Evolutionary conservation across 2,329 filamentous ascomycete species (phyloP), one percentile per base, ranked within the genome.

Genomic region (Neofusicoccum laricinum): DNA sequence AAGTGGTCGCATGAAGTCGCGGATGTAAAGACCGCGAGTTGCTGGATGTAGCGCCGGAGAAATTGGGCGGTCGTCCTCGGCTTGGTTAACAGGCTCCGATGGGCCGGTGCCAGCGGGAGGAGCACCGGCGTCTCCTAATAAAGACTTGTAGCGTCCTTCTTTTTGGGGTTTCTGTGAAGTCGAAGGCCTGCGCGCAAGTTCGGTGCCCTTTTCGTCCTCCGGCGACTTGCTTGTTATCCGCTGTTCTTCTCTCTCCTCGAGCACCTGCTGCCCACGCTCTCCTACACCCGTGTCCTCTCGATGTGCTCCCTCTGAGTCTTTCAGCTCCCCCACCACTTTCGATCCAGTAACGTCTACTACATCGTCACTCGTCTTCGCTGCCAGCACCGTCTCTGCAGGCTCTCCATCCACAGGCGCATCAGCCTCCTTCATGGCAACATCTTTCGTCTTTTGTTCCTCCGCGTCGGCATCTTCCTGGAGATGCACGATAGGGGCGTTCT

Each of bases 1-100:
- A 36, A 97, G 81, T 12, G 93, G 93, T 57, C 93, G 87, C 85
- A 95, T 92, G 58, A 97, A 85, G 69, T 95, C 88, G 73, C 88
- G 88, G 69, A 97, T 93, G 78, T 96, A 97, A 40, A 97, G 81
- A n/a, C 91, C 89, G 36, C 86, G 66, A 6, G 75, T 82, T 51
- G 76, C 75, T 1, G 78, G 71, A 64, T 82, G 80, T 8, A 78
- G 69, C 15, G 80, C 76, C 19, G 77, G 74, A 4, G 73, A 67
- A 32, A 75, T 64, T 34, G 70, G 70, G 6, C 72, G 70, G 64
- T 76, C 73, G 32, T 65, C 67, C 15, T 70, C 61, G 5, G 69
- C 64, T 8, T 72, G 69, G 15, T 53, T 32, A 11, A 36, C 49
- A 4, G 41, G 66, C 45, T 4, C 64, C 19, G 7, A 64, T 34